Conservation (phyloP, 345 rosid species). For the Gossypium raimondii region DNA sequence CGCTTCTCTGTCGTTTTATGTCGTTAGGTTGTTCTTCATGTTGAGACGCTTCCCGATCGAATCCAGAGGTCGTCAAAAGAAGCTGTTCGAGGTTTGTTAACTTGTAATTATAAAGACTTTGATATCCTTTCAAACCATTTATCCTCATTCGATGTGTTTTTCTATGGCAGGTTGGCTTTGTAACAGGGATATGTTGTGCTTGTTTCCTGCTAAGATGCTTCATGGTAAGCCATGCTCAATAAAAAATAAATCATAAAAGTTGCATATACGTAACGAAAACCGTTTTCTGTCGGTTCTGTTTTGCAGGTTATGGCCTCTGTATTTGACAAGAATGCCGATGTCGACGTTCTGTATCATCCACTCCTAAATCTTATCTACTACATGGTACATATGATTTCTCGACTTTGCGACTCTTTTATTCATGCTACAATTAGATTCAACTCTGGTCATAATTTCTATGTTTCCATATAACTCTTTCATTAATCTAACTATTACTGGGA, state of each 20-base stretch:
- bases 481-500: too few relatives aligned
- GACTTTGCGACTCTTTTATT: neutral
- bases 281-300: neutral
- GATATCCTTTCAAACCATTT: too few relatives aligned
- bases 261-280: neutral
- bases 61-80: conserved; percentile 79
- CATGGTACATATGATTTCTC: conserved; percentile 26
- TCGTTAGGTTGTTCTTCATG: conserved; percentile 62
- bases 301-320: conserved; percentile 40
- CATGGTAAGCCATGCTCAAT: conserved; percentile 41
- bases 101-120: neutral
- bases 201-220: conserved; percentile 79
- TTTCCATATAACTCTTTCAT: too few relatives aligned
- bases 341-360: conserved; percentile 67
- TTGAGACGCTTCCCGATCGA: conserved; percentile 80
- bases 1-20: neutral
- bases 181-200: conserved; percentile 61
- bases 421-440: neutral
- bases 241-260: neutral
- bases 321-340: conserved; percentile 50
- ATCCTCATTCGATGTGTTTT: neutral
- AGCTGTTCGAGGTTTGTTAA: conserved; percentile 64
- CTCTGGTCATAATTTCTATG: too few relatives aligned
- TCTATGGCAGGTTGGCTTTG: conserved; percentile 61
- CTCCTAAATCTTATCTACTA: conserved; percentile 61